Base-by-base conservation (phyloP, 1,284 basidiomycete species). In the Naganishia cerealis region DNA sequence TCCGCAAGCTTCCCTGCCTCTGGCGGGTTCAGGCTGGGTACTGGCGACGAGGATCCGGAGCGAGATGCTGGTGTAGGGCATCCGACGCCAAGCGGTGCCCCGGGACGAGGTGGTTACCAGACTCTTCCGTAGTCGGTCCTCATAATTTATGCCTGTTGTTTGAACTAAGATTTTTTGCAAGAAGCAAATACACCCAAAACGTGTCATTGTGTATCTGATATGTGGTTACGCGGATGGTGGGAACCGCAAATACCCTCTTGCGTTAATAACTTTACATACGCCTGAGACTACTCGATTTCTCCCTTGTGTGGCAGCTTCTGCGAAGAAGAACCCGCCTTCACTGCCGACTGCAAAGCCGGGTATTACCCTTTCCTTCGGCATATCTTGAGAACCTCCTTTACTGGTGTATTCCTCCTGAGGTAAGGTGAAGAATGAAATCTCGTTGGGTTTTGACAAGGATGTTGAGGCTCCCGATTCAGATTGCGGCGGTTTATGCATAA, bases 401-500 rank as follows among this genome's bases (percentile, higher is more conserved):
- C 9, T 24, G 6, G 56, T 58, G 21, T 56, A 46, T 42, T 69
- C 53, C 42, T 69, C 65, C 21, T 65, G 42, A 9, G 68, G 65
- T 9, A 69, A 38, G 3, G 61, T 69, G n/a, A 39, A 29, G 65
- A 69, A 69, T 18, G 63, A 54, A 29, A 69, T 62, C 40, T 52
- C 50, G 40, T 62, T 56, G 18, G 33, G 8, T 21, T 5, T 36
- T 16, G 26, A 29, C 21, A n/a, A 36, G 10, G 50, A 40, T n/a
- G 43, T n/a, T 15, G 38, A 8, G 16, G 66, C 24, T 3, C 13
- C n/a, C n/a, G 59, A 7, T 36, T 56, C 33, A 36, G 29, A 18
- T 15, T 21, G 8, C 24, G 46, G 42, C n/a, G 69, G 58, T n/a
- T 74, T 71, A 54, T 77, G 72, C 74, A 78, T 73, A 71, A 77